Conservation (phyloP, 2,329 filamentous ascomycete species). For the Aspergillus nomiae region DNA sequence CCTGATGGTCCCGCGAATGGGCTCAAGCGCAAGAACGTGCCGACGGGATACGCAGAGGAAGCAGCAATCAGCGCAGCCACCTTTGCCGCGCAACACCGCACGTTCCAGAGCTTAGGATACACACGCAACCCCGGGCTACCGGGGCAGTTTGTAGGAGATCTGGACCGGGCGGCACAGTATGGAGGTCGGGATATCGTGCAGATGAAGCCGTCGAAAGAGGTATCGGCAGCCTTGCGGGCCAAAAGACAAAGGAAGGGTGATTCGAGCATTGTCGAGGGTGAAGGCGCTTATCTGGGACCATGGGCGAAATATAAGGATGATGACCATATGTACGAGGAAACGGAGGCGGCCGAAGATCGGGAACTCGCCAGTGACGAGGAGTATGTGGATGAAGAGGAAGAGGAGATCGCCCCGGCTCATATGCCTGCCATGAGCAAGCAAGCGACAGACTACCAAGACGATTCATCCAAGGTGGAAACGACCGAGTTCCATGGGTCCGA, state of each 20-base stretch:
- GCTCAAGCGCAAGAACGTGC: conserved; percentile 76
- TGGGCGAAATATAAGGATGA: conserved; percentile 85
- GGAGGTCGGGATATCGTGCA: conserved; percentile 57
- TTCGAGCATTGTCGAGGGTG: conserved; percentile 79
- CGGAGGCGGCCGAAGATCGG: conserved; percentile 66
- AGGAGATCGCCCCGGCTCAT: conserved; percentile 55
- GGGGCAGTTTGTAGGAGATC: conserved; percentile 51
- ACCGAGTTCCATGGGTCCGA: conserved; percentile 82
- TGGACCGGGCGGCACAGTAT: conserved; percentile 46
- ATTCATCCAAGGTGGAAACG: conserved; percentile 71
- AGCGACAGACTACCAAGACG: conserved; percentile 52
- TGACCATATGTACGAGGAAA: conserved; percentile 70
- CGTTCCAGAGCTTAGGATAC: conserved; percentile 67
- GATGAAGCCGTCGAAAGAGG: conserved; percentile 67
- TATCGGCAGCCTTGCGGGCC: conserved; percentile 67
- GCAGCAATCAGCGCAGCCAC: conserved; percentile 87
- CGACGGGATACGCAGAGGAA: conserved; percentile 86
- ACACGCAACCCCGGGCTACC: conserved; percentile 51
- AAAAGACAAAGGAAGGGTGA: conserved; percentile 84
- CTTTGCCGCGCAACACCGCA: conserved; percentile 84
- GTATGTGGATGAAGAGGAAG: conserved; percentile 69
- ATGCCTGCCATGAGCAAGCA: conserved; percentile 54
- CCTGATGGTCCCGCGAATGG: conserved; percentile 55
- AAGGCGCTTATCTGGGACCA: conserved; percentile 86
- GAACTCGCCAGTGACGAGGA: conserved; percentile 78